These are phyloP conservation scores for Daedalea quercina DNA, from an alignment of 768 basidiomycete genomes.

Conservation along the genomic window DNA sequence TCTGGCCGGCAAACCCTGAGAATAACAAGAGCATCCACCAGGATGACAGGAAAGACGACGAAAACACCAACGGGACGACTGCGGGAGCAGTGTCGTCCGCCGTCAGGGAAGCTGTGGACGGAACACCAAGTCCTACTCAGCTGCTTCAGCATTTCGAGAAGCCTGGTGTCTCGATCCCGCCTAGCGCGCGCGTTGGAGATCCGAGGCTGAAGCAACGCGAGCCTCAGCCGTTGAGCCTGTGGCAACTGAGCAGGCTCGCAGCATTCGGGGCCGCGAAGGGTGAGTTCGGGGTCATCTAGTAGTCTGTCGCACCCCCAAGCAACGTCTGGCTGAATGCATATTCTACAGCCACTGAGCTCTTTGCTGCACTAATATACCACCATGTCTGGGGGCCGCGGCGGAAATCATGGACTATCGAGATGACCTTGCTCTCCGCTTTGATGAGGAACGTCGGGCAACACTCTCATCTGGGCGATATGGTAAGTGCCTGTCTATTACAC, in stretches of 20 bases:
- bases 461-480: conserved; percentile 79
- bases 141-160: conserved; percentile 50
- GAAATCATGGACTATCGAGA: conserved; percentile 90
- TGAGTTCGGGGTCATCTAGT: no score
- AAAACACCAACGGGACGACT: background rate
- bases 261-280: conserved; percentile 54
- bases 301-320: no score
- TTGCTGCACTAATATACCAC: conserved; percentile 69
- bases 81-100: background rate
- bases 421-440: conserved; percentile 83
- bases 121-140: conserved; percentile 9
- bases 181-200: conserved; percentile 64
- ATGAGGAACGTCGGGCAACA: conserved; percentile 82
- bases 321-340: background rate
- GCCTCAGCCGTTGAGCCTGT: conserved; percentile 48
- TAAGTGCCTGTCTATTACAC: conserved; percentile 27
- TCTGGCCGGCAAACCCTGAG: conserved; percentile 1
- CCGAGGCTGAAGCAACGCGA: conserved; percentile 55
- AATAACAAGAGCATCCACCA: background rate
- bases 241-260: conserved; percentile 65
- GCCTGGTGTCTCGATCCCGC: conserved; percentile 59
- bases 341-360: conserved; percentile 32
- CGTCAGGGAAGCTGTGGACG: background rate
- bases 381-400: conserved; percentile 82
- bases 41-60: background rate